Evolutionary conservation across 768 basidiomycete species (phyloP).

Genomic region (Suillus luteus): DNA sequence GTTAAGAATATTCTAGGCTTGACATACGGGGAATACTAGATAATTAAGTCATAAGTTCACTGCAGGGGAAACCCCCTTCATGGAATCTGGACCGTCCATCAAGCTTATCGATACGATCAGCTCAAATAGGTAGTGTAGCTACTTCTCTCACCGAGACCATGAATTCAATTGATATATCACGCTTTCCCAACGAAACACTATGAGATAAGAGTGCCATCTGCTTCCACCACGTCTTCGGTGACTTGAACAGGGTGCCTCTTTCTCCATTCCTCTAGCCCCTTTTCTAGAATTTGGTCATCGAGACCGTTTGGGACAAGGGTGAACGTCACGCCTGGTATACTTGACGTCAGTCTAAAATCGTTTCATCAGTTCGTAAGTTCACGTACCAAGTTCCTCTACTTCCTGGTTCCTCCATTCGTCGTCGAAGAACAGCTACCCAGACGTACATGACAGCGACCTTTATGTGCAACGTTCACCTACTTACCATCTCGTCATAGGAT

Average conservation of each 20-base stretch:
- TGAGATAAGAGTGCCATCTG: not conserved
- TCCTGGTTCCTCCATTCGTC: slow-evolving; percentile 67
- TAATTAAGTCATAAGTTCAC: not conserved
- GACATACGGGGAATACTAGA: not conserved
- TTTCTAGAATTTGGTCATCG: slow-evolving; percentile 59
- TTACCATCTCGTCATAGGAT: slow-evolving; percentile 79
- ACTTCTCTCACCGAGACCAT: not conserved
- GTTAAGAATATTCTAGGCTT: not conserved
- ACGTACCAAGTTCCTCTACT: slow-evolving; percentile 52
- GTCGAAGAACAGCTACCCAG: slow-evolving; percentile 63
- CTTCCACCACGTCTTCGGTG: not conserved
- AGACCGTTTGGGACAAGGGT: slow-evolving; percentile 67
- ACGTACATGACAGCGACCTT: not conserved
- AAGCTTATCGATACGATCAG: not conserved
- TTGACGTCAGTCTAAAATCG: not conserved
- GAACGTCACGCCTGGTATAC: slow-evolving; percentile 72
- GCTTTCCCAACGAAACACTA: not conserved
- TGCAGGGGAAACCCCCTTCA: not conserved
- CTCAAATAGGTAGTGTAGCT: slow-evolving; percentile 4
- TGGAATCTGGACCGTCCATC: not conserved
- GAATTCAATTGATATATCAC: not conserved
- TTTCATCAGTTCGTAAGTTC: slow-evolving; percentile 1
- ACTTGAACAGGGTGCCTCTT: slow-evolving; percentile 37
- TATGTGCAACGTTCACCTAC: slow-evolving; percentile 10
- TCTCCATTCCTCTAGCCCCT: slow-evolving; percentile 76